Percentiles rank a stretch among this genome's conserved stretches.
Conservation (phyloP, 441 rosid genomes). For the Lepidium campestre region DNA sequence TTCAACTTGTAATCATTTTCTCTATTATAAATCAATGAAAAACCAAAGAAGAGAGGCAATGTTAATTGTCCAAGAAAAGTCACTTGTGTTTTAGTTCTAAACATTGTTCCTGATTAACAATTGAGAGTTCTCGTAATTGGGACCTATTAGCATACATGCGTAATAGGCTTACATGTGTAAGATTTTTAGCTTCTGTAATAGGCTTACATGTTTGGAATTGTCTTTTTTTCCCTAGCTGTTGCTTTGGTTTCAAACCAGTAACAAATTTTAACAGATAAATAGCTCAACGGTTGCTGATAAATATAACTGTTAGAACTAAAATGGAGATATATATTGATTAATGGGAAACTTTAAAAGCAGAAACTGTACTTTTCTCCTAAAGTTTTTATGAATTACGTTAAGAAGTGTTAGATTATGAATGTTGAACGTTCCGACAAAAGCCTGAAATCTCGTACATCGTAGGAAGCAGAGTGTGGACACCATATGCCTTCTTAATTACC, state of each 20-base stretch:
- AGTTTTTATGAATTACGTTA: neutral
- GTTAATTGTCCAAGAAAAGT: too few species aligned
- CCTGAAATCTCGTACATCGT: constrained; percentile 33
- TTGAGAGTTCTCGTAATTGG: too few species aligned
- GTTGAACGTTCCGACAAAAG: neutral
- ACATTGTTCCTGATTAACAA: too few species aligned
- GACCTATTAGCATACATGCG: too few species aligned
- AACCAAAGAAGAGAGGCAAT: too few species aligned
- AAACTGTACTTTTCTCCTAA: neutral
- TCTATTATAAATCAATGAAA: too few species aligned
- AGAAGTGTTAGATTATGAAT: neutral
- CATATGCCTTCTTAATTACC: constrained; percentile 65
- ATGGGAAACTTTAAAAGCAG: neutral
- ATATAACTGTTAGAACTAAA: neutral
- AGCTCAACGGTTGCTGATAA: neutral
- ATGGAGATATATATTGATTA: neutral
- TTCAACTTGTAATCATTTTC: too few species aligned
- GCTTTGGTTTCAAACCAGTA: neutral
- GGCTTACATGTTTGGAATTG: neutral
- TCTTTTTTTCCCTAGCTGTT: neutral
- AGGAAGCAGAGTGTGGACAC: constrained; percentile 78
- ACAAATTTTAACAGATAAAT: neutral
- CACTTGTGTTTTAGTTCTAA: too few species aligned
- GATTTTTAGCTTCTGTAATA: constrained; percentile 12
- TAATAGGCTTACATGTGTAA: too few species aligned